Evolutionary conservation across 371 early-diverging fungal species (phyloP), one percentile per base, ranked within the genome.

Genomic region (Mucor racemosus): DNA sequence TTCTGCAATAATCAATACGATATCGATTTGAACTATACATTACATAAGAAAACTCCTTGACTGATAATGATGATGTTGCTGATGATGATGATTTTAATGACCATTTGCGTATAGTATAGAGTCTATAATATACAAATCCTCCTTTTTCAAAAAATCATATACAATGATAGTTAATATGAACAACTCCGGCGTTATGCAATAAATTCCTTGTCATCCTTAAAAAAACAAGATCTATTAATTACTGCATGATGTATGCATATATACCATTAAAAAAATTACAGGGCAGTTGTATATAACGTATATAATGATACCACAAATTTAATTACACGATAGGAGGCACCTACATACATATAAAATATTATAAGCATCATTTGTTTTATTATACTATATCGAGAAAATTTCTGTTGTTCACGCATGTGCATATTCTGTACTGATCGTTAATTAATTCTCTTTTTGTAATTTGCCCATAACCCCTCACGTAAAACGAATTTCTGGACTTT

Each of bases 401-500:
- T 53, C 53, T 53, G 26, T 14, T 53, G 31, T 31, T 53, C 31
- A 53, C 19, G 26, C 31, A 53, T 53, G 17, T 31, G 31, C 14
- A 53, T 31, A 53, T 53, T 53, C 31, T 46, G 21, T 10, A 19
- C 46, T 61, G 3, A 33, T 33, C 21, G 14, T 42, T 66, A 75
- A 14, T 75, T 75, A 21, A 75, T 59, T 39, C 68, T 39, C 44
- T 75, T 75, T 33, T 68, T 38, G 14, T 58, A 61, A 13, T 67
- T 62, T 55, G 60, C 62, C 75, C 75, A 75, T n/a, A 75, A 53
- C 1, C 53, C 17, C 15, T 72, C 64, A 15, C 72, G 58, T n/a
- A 75, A 53, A 0, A 69, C n/a, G 31, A 26, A 81, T 41, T 81
- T 81, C 63, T 81, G 81, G 3, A 61, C 58, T 65, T 81, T 81